These are phyloP conservation scores for Cryphonectria radicalis DNA, from an alignment of 2,329 filamentous ascomycete species.

Conservation along the genomic window DNA sequence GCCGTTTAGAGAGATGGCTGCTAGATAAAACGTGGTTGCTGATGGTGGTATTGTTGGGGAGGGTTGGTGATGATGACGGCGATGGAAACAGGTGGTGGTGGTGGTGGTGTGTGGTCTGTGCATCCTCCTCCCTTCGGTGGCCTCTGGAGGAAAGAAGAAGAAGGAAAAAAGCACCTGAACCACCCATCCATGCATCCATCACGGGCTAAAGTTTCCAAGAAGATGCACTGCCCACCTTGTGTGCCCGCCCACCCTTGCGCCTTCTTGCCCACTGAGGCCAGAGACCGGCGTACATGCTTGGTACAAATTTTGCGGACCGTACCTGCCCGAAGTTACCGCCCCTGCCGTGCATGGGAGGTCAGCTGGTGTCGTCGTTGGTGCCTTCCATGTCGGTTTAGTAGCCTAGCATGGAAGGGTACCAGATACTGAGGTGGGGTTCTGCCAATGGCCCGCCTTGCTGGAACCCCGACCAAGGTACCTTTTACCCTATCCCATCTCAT, in stretches of 20 bases:
- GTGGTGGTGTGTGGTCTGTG: not conserved
- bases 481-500: too few relatives aligned
- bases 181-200: not conserved
- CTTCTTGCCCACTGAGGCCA: not conserved
- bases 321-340: conserved; percentile 18
- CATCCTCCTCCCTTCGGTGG: not conserved
- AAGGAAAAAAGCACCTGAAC: not conserved
- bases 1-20: not conserved
- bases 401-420: not conserved
- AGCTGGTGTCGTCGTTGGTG: not conserved
- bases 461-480: not conserved
- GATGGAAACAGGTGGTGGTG: not conserved
- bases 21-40: not conserved
- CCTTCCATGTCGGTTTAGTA: conserved; percentile 3
- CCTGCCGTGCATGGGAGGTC: conserved; percentile 8
- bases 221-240: not conserved
- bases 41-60: not conserved
- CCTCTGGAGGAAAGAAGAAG: not conserved
- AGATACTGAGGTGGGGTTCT: not conserved
- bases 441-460: not conserved
- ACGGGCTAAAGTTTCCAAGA: not conserved
- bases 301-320: not conserved
- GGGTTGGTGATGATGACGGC: not conserved
- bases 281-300: conserved; percentile 4
- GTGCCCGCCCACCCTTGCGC: not conserved